Evolutionary conservation across 225 moss, liverwort and hornwort species (phyloP), one percentile per base, ranked within the genome.

Genomic region (Straminergon stramineum): DNA sequence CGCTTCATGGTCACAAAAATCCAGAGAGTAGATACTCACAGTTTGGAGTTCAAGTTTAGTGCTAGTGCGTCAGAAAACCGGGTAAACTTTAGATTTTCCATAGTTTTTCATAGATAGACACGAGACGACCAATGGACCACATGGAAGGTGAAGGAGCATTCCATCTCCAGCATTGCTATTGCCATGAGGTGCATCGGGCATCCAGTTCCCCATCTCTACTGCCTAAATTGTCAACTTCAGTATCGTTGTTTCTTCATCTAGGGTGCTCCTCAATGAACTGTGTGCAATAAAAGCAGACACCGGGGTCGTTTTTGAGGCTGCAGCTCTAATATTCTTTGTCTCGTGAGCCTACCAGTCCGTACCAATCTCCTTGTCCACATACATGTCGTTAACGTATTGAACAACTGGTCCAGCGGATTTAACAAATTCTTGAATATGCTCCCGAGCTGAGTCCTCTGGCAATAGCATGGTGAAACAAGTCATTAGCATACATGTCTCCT

Each of bases 361-460:
- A 56, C 96, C 96, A 74, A 97, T 92, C 70, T 93, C 93, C 89
- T 94, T 97, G 27, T 92, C 89, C 30, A 86, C 86, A 88, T 93
- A 97, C 43, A 99, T 90, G 82, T 90, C 79, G 90, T 95, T 91
- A 16, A 97, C 87, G 56, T 99, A 94, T 62, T 95, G 88, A 81
- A 96, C 84, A 68, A 99, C 95, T 43, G 95, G 92, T n/a, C 92
- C 93, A 55, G 95, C 91, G 13, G 94, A 95, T 48, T 61, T 92
- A 28, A 95, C 95, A 86, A 95, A 99, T 16, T 89, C 95, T 89
- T 95, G 89, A 51, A 99, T 92, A 79, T 92, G 89, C 84, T 90
- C 90, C 81, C 81, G 87, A 30, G 97, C 96, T 18, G 96, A 78
- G 30, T 79, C 93, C 87, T 96, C 99, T 99, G 95, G 41, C 91